Evolutionary conservation across 148 eudicot species (phyloP).

Genomic region (Persicaria maculosa): DNA sequence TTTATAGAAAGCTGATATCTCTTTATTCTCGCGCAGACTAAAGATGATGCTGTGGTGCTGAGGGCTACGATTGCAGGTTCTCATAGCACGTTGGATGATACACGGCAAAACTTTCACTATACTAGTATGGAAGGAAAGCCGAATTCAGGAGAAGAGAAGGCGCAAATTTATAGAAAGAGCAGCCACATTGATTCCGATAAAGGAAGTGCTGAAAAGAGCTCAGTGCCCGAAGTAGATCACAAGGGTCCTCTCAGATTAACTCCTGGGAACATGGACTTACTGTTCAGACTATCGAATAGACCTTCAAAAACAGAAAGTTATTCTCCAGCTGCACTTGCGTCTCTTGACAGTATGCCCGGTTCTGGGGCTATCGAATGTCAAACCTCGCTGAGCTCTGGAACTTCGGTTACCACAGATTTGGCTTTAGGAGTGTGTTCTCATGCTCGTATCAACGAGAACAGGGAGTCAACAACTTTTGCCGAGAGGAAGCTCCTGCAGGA

Average conservation of each 20-base stretch:
- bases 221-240: too few relatives aligned
- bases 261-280: slow-evolving; percentile 17
- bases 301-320: slow-evolving; percentile 24
- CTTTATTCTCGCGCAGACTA: slow-evolving; percentile 69
- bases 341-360: slow-evolving; percentile 24
- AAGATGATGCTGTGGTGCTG: slow-evolving; percentile 39
- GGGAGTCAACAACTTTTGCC: slow-evolving; percentile 14
- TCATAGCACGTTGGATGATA: slow-evolving; percentile 39
- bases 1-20: slow-evolving; percentile 29
- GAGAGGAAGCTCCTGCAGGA: slow-evolving; percentile 8
- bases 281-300: slow-evolving; percentile 18
- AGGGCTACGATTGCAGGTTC: slow-evolving; percentile 30
- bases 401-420: slow-evolving; percentile 51
- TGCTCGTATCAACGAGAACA: slow-evolving; percentile 23
- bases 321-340: slow-evolving; percentile 15
- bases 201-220: slow-evolving; percentile 15
- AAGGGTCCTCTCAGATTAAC: slow-evolving; percentile 6
- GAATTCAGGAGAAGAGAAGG: neutral
- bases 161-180: slow-evolving; percentile 3
- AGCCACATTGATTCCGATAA: slow-evolving; percentile 24
- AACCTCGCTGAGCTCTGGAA: slow-evolving; percentile 41
- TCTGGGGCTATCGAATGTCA: slow-evolving; percentile 32
- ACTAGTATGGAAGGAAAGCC: slow-evolving; percentile 10
- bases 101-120: slow-evolving; percentile 31
- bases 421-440: slow-evolving; percentile 27